phyloP scores from a whole-genome alignment of 306 rosid species.

The Cicer chorassanicum region DNA sequence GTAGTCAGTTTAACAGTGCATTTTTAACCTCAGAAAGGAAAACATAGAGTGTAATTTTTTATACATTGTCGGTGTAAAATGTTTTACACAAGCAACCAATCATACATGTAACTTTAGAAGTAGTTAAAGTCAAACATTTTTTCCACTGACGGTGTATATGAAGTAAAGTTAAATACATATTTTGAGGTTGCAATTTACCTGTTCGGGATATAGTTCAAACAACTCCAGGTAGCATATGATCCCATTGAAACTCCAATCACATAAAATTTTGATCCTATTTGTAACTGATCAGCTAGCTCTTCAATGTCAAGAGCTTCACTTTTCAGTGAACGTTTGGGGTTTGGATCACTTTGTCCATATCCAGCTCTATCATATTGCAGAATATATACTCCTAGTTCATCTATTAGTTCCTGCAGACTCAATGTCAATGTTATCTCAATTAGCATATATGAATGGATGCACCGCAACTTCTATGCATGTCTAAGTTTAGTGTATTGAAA shows the following conservation, averaged over 20 bases:
- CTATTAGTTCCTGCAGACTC: slow-evolving; percentile 78
- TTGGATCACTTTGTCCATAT: slow-evolving; percentile 93
- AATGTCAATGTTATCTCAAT: slow-evolving; percentile 46
- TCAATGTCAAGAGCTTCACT: slow-evolving; percentile 86
- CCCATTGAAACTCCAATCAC: slow-evolving; percentile 94
- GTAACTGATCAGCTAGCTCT: slow-evolving; percentile 82
- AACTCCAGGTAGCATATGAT: slow-evolving; percentile 87
- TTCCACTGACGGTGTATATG: no score
- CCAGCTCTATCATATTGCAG: slow-evolving; percentile 87
- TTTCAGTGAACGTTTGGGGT: slow-evolving; percentile 71
- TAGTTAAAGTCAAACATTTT: no score
- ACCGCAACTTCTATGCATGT: slow-evolving; percentile 16
- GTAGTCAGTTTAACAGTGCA: slow-evolving; percentile 18
- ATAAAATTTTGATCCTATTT: slow-evolving; percentile 73
- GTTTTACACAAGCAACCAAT: no score
- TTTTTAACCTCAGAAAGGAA: slow-evolving; percentile 5
- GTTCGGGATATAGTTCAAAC: slow-evolving; percentile 82
- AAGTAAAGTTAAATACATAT: background rate
- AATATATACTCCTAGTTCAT: slow-evolving; percentile 74
- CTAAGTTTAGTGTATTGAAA: background rate
- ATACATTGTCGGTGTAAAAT: no score
- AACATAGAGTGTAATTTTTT: background rate
- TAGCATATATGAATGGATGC: slow-evolving; percentile 29
- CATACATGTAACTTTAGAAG: no score
- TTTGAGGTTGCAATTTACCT: slow-evolving; percentile 59